Evolutionary conservation across 139 green algal species (phyloP), one percentile per base, ranked within the genome.

Genomic region (Tetratostichococcus sp.): DNA sequence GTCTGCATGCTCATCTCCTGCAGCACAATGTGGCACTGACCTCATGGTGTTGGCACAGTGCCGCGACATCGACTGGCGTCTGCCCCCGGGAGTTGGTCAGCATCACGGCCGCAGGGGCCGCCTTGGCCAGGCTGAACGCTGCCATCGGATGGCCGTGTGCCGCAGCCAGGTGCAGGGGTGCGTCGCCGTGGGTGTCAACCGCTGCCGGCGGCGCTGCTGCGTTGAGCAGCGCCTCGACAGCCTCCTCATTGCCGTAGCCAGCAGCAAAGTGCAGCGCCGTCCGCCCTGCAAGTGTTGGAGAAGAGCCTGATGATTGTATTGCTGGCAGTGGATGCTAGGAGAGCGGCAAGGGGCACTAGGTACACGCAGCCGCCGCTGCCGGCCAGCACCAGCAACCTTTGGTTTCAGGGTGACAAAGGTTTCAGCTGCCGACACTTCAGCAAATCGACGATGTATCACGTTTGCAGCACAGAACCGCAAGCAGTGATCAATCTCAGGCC

Each of bases 141-240:
- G 71, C 82, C 89, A 94, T 94, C 32, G 89, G 85, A 39, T 89
- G 84, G 23, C 80, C 84, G 65, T 86, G 77, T 30, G 88, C 81
- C 31, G 84, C 81, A 2, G 89, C 89, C 43, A 87, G 77, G 72
- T 92, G 87, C 58, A 93, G 78, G 2, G 89, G 78, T 35, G 85
- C 57, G 33, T 88, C 78, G 5, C 85, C 86, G 26, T 86, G 83
- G 34, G 23, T 33, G 71, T 90, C 83, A 1, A 23, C 67, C 69
- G 4, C 57, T 70, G 31, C 43, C 6, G 67, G 43, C 19, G 69
- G 67, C 11, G 71, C 34, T 11, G 71, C 76, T 2, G 50, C 50
- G 2, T 23, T 5, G 30, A 93, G 69, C 75, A 93, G 74, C 22
- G 80, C 19, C 6, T 87, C 80, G 23, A 92, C 80, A 19, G 77